These are phyloP conservation scores for Erodium maritimum DNA, from an alignment of 345 rosid species.

Conservation along the genomic window DNA sequence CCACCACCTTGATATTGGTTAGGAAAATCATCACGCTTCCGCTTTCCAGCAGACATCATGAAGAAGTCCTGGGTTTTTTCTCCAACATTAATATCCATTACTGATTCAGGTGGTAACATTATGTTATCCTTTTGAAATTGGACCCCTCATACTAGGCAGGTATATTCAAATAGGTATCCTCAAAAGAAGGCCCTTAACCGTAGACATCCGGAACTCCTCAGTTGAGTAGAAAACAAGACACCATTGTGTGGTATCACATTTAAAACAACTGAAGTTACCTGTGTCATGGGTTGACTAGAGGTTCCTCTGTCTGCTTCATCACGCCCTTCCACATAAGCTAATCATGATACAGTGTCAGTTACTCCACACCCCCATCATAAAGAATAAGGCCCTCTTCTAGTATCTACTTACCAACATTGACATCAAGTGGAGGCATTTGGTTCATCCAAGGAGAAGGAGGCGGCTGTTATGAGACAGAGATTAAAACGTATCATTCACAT, in stretches of 20 bases:
- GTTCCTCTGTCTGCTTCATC: constrained; percentile 74
- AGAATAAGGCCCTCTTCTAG: constrained; percentile 5
- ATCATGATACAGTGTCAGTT: constrained; percentile 9
- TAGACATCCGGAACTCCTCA: constrained; percentile 5
- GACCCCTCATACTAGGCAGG: neutral
- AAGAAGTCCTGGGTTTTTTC: constrained; percentile 69
- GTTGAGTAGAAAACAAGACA: constrained; percentile 7
- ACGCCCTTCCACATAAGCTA: constrained; percentile 93
- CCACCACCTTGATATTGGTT: constrained; percentile 68
- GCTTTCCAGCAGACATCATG: constrained; percentile 61
- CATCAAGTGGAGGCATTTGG: constrained; percentile 76
- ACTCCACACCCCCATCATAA: constrained; percentile 11
- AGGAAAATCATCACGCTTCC: constrained; percentile 83
- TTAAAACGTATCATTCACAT: neutral
- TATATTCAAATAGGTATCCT: constrained; percentile 3
- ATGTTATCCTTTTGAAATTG: constrained; percentile 7
- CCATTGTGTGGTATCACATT: constrained; percentile 5
- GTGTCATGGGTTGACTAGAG: constrained; percentile 61
- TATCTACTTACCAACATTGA: constrained; percentile 76
- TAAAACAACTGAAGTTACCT: constrained; percentile 38
- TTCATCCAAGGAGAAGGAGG: constrained; percentile 85
- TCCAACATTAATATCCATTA: constrained; percentile 17
- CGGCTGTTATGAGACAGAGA: constrained; percentile 34
- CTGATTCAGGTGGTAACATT: constrained; percentile 9
- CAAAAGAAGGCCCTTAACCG: constrained; percentile 3